Evolutionary conservation across 805 yeast species (phyloP).

Genomic region (Nakazawaea holstii): DNA sequence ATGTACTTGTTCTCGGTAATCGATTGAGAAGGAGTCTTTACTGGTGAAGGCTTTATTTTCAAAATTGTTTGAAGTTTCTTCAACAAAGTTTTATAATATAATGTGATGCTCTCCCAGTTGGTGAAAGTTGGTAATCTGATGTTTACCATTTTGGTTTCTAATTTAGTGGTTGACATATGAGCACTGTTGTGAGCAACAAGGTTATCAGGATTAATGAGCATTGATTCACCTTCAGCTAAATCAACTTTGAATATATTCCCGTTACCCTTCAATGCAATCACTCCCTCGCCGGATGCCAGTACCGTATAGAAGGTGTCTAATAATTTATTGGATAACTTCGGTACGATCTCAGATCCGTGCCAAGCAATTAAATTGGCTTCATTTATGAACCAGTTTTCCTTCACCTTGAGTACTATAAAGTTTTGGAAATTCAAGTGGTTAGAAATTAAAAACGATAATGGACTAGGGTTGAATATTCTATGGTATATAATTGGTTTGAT

Average conservation of each 20-base stretch:
- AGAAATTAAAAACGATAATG: constrained; percentile 30
- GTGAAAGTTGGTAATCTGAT: constrained; percentile 1
- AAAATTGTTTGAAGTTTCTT: neutral
- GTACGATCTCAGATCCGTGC: constrained; percentile 28
- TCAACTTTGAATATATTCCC: constrained; percentile 33
- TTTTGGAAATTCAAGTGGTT: constrained; percentile 27
- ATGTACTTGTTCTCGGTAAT: neutral
- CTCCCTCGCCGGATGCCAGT: constrained; percentile 32
- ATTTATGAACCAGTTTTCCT: constrained; percentile 22
- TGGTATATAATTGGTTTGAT: constrained; percentile 23
- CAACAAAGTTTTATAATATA: neutral
- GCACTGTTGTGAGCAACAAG: constrained; percentile 29
- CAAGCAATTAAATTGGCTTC: constrained; percentile 37
- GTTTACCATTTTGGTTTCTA: neutral
- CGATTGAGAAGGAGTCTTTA: neutral
- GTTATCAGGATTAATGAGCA: constrained; percentile 32
- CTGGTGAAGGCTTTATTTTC: neutral
- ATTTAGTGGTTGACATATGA: constrained; percentile 4
- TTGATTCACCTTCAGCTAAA: constrained; percentile 29
- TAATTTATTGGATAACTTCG: constrained; percentile 6
- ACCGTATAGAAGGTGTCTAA: constrained; percentile 19
- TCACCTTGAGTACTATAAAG: constrained; percentile 28
- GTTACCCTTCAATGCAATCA: constrained; percentile 31
- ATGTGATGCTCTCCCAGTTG: neutral
- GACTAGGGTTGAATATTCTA: constrained; percentile 24